These are phyloP conservation scores for Pyrenula massariospora DNA, from an alignment of 495 filamentous ascomycete species.

Conservation along the genomic window DNA sequence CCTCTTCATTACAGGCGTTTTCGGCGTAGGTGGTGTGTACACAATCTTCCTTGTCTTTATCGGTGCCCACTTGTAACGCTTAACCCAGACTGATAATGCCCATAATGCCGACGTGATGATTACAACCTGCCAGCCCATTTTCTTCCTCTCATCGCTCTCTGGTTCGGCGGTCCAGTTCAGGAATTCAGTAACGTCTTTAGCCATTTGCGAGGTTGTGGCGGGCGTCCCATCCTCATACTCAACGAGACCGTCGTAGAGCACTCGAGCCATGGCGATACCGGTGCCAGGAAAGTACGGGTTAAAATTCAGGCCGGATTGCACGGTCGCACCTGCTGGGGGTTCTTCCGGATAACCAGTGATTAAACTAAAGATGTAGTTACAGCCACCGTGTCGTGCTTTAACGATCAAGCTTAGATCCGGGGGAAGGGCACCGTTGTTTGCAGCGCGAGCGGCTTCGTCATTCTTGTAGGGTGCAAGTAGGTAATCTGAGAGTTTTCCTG, in stretches of 20 bases:
- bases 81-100: slow-evolving; percentile 90
- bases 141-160: slow-evolving; percentile 97
- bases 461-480: slow-evolving; percentile 93
- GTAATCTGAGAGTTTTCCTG: slow-evolving; percentile 97
- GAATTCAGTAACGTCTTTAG: slow-evolving; percentile 98
- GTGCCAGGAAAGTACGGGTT: slow-evolving; percentile 99
- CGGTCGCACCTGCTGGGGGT: slow-evolving; percentile 71
- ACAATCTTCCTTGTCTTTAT: slow-evolving; percentile 91
- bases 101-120: slow-evolving; percentile 65
- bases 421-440: slow-evolving; percentile 95
- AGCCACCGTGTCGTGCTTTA: slow-evolving; percentile 95
- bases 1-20: not conserved
- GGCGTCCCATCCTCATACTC: slow-evolving; percentile 97
- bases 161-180: slow-evolving; percentile 98
- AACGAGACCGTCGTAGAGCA: slow-evolving; percentile 92
- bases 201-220: slow-evolving; percentile 95
- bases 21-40: slow-evolving; percentile 57
- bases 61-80: slow-evolving; percentile 96
- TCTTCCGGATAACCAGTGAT: slow-evolving; percentile 99
- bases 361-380: slow-evolving; percentile 94
- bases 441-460: slow-evolving; percentile 94
- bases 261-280: slow-evolving; percentile 96
- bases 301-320: slow-evolving; percentile 89
- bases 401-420: slow-evolving; percentile 96
- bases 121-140: slow-evolving; percentile 96